Percentiles rank a stretch among this genome's conserved stretches.
Conservation (phyloP, 1,139 yeast genomes). For the Yamadazyma jaroonii region DNA sequence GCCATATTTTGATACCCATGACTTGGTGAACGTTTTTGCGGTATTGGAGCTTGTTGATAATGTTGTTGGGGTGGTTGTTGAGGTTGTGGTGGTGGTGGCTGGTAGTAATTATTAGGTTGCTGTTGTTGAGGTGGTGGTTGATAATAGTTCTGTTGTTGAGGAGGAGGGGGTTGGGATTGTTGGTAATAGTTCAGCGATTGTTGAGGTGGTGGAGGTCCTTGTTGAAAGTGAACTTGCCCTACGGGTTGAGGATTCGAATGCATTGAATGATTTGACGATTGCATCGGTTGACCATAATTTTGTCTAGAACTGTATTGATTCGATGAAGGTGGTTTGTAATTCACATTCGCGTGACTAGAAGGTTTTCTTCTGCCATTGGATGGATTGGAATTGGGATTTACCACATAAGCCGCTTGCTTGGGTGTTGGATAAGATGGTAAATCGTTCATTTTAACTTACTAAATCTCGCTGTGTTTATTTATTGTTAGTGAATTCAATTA, state of each 20-base stretch:
- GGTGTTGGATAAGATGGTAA: constrained; percentile 50
- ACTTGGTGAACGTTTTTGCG: constrained; percentile 14
- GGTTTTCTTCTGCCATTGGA: constrained; percentile 1
- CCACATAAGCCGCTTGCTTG: constrained; percentile 41
- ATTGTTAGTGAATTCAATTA: neutral
- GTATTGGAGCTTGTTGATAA: constrained; percentile 15
- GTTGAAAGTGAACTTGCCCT: constrained; percentile 5
- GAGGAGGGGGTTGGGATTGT: constrained; percentile 8
- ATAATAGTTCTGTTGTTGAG: constrained; percentile 5
- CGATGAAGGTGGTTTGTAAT: constrained; percentile 13
- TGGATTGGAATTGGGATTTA: constrained; percentile 12
- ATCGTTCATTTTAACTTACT: constrained; percentile 26
- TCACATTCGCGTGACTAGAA: constrained; percentile 9
- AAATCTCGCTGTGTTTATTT: neutral
- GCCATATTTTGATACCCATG: constrained; percentile 12
- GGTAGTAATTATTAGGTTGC: constrained; percentile 17
- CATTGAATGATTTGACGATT: constrained; percentile 1
- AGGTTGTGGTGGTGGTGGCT: constrained; percentile 9
- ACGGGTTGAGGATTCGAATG: constrained; percentile 3
- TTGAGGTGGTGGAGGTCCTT: constrained; percentile 2
- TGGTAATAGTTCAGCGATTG: constrained; percentile 3
- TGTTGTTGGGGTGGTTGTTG: constrained; percentile 14
- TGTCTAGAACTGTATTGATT: constrained; percentile 2
- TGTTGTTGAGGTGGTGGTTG: constrained; percentile 12
- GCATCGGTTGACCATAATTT: constrained; percentile 3